A percentile compares a stretch with the other conserved stretches of the same genome.
Conservation (phyloP, 768 basidiomycete genomes). For the Paxillus involutus region DNA sequence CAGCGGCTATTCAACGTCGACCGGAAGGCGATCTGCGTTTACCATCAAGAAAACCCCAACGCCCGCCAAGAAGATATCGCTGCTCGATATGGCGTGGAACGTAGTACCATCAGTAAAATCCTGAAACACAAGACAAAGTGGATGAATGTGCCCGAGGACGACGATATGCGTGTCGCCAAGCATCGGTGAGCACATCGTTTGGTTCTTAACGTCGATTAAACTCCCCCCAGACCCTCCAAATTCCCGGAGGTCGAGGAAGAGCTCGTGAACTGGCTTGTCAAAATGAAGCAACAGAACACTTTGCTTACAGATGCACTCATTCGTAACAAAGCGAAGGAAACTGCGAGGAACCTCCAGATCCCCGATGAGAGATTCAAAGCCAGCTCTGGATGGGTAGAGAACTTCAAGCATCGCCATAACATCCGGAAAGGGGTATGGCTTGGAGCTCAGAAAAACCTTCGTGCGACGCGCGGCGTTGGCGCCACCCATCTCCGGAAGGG, state of each 20-base stretch:
- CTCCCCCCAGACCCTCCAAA: slow-evolving; percentile 61
- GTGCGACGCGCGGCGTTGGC: slow-evolving; percentile 31
- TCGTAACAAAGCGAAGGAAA: slow-evolving; percentile 65
- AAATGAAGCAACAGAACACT: slow-evolving; percentile 46
- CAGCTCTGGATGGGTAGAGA: slow-evolving; percentile 90
- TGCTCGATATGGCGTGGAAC: slow-evolving; percentile 71
- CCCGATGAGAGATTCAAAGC: slow-evolving; percentile 82
- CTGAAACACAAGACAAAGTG: slow-evolving; percentile 83
- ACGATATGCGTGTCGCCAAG: slow-evolving; percentile 60
- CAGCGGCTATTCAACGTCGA: slow-evolving; percentile 74
- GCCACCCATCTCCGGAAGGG: slow-evolving; percentile 36
- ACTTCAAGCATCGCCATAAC: slow-evolving; percentile 82
- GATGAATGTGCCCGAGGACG: slow-evolving; percentile 66
- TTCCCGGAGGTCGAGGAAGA: slow-evolving; percentile 75
- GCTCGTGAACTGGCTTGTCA: slow-evolving; percentile 59
- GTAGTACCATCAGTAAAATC: slow-evolving; percentile 93
- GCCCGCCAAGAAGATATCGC: slow-evolving; percentile 87
- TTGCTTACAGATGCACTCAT: slow-evolving; percentile 65
- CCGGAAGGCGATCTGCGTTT: slow-evolving; percentile 72
- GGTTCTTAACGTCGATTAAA: slow-evolving; percentile 9
- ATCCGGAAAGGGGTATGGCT: slow-evolving; percentile 68
- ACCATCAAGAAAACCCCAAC: slow-evolving; percentile 61
- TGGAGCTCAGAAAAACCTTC: slow-evolving; percentile 37
- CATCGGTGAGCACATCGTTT: slow-evolving; percentile 49
- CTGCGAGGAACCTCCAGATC: slow-evolving; percentile 57